Percentiles rank a stretch among this genome's conserved stretches.
phyloP scores from a whole-genome alignment of 148 eudicot genomes.

The Nepenthes mirabilis region DNA sequence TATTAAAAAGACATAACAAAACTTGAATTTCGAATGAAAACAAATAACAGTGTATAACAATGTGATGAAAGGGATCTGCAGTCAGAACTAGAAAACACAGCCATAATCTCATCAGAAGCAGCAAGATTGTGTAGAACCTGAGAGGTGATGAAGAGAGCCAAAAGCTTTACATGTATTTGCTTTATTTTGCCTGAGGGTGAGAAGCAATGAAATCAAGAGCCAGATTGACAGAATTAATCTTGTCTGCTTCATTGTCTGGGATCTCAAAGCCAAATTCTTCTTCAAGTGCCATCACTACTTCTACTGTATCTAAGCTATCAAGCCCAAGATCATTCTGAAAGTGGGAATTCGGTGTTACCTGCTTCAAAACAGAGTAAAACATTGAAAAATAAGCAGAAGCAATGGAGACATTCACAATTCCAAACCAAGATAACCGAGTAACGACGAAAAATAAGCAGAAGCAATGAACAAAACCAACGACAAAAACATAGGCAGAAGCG shows the following conservation, averaged over 20 bases:
- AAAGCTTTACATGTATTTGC: background rate
- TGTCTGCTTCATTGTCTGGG: slow-evolving; percentile 91
- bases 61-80: no score
- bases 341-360: slow-evolving; percentile 76
- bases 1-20: no score
- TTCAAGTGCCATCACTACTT: slow-evolving; percentile 85
- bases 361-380: background rate
- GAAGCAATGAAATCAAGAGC: slow-evolving; percentile 93
- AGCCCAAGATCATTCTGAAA: slow-evolving; percentile 87
- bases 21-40: no score
- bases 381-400: background rate
- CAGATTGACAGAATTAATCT: slow-evolving; percentile 62
- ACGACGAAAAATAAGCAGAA: no score
- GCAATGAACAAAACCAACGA: no score
- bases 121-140: no score
- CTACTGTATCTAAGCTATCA: slow-evolving; percentile 85
- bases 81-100: no score
- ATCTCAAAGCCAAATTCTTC: slow-evolving; percentile 91
- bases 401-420: background rate
- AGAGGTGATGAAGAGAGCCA: no score
- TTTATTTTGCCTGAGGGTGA: slow-evolving; percentile 87
- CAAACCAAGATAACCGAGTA: background rate
- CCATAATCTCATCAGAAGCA: no score
- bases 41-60: no score
- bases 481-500: background rate